Evolutionary conservation across 1,284 basidiomycete genomes (phyloP), one percentile per base, ranked within the genome.

Genomic region (Golubevia sp.): DNA sequence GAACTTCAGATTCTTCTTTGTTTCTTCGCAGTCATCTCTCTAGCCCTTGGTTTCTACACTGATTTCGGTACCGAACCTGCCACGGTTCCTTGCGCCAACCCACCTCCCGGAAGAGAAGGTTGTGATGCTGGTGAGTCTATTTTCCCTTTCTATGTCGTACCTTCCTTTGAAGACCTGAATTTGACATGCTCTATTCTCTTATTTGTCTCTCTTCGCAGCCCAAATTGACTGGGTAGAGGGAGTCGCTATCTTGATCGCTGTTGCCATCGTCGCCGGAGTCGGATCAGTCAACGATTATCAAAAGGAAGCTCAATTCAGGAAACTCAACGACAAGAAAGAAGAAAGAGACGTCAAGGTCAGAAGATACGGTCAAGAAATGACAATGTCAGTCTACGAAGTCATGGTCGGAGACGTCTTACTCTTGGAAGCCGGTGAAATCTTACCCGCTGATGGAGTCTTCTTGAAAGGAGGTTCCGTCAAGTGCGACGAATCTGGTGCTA

Each of bases 371-470:
- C 85, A 86, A 34, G 93, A 97, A 91, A 94, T 82, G 88, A 94
- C 84, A 91, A 91, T 86, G 89, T 89, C 63, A 24, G 86, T 73
- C 54, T 82, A 92, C 88, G 91, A 97, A 66, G 89, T 98, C 20
- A 88, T 97, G 49, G 97, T 98, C 38, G 96, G 96, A 55, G 96
- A 99, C 77, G 88, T 99, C 67, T 91, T 92, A 21, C 86, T 93
- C 49, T 84, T 99, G 38, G 95, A 98, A 85, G 94, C 97, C 0
- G 97, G 96, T 73, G 97, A 99, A 84, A 91, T 98, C 64, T 83
- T 98, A 7, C 95, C 96, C 53, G 95, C 93, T 84, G 97, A 99
- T 80, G 96, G 96, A 67, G 88, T 99, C 77, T 97, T 97, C 85
- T 85, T 99, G 27, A 87, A 89, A 7, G 95, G 96, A 20, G 93